Base-by-base conservation (phyloP, 768 basidiomycete genomes). In the Amanita subjunquillea region DNA sequence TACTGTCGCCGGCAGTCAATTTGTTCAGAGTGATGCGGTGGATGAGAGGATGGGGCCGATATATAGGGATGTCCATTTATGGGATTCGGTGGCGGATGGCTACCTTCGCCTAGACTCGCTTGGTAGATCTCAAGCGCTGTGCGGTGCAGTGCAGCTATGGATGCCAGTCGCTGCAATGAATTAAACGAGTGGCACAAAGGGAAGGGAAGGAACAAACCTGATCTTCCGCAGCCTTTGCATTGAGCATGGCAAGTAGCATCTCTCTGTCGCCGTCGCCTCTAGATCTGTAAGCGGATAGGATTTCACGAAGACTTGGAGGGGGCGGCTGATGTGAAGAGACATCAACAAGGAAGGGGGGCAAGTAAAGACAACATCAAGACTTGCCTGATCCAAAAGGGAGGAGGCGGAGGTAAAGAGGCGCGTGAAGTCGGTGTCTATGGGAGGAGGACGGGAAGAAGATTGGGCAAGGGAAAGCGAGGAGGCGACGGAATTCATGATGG, bases 181-280 rank as follows among this genome's bases (percentile, higher is more conserved):
- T 6, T 27, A 2, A 25, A 20, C 23, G 25, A 22, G 15, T 15
- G 47, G 20, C 23, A 48, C 20, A 29, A 48, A 36, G 23, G 6
- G 37, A 36, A 23, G 17, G 34, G 9, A 38, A 25, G 38, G 34
- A 49, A 61, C 79, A 39, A 57, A 90, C 91, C 79, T 95, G 87
- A 63, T 96, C 93, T 65, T 96, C 93, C 10, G 93, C 85, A 43
- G 83, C 79, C 72, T 96, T 96, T 62, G 92, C 91, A 55, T 87
- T 91, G 47, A 96, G 74, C 78, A 96, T 87, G 58, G 90, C 80
- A 34, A 95, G 75, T 20, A 96, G 74, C 81, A 94, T 86, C 49
- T 94, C 91, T 22, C 92, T 77, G 73, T 96, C 93, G 40, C 91
- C 92, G 55, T 93, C 89, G 55, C 93, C 93, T 61, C 84, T 88